A percentile compares a stretch with the other conserved stretches of the same genome.
Evolutionary conservation across 495 filamentous ascomycete species (phyloP).

Genomic region (Aspergillus steynii): DNA sequence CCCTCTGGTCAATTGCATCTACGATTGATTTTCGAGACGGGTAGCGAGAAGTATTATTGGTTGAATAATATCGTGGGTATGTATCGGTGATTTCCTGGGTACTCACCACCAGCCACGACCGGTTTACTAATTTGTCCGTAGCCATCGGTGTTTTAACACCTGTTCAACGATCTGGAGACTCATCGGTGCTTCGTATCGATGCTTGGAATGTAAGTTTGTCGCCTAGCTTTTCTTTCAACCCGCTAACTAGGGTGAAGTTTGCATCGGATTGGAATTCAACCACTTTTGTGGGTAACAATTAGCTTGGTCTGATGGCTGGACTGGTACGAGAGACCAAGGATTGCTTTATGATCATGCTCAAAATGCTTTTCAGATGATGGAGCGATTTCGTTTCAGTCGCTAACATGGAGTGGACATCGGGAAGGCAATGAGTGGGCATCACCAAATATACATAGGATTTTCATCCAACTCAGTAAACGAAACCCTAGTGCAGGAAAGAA

Average conservation of each 20-base stretch:
- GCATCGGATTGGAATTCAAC: conserved; percentile 24
- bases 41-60: conserved; percentile 34
- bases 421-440: too few species aligned
- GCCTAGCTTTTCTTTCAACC: background rate
- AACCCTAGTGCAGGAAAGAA: too few species aligned
- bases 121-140: conserved; percentile 9
- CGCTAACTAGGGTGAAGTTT: conserved; percentile 13
- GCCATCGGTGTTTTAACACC: conserved; percentile 28
- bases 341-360: too few species aligned
- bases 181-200: conserved; percentile 29
- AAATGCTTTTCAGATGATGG: too few species aligned
- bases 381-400: too few species aligned
- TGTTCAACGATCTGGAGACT: conserved; percentile 10
- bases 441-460: too few species aligned
- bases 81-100: conserved; percentile 4
- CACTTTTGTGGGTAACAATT: background rate
- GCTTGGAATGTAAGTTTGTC: conserved; percentile 32
- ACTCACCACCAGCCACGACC: background rate
- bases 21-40: conserved; percentile 30
- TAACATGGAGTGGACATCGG: too few species aligned
- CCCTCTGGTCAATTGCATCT: conserved; percentile 29
- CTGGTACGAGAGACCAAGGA: too few species aligned
- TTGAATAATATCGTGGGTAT: conserved; percentile 36
- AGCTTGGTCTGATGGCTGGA: too few species aligned
- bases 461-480: too few species aligned